phyloP scores from a whole-genome alignment of 805 yeast species.

The Kregervanrija delftensis region DNA sequence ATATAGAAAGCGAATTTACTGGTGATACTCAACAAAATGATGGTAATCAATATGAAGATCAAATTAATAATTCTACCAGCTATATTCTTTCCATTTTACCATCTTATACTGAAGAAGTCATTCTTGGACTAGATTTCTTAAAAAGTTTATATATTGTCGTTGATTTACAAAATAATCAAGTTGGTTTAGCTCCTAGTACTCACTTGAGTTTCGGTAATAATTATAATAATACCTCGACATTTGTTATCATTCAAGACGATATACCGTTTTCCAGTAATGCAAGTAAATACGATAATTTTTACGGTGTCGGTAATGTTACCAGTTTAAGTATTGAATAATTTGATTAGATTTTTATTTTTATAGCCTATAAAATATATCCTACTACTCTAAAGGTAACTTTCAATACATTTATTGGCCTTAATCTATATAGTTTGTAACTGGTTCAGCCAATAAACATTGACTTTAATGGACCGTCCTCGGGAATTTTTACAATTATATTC shows the following conservation, averaged over 20 bases:
- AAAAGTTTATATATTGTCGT: not conserved
- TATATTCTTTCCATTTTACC: slow-evolving; percentile 9
- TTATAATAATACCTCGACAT: too few relatives aligned
- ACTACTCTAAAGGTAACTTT: too few relatives aligned
- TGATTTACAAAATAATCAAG: not conserved
- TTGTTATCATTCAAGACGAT: slow-evolving; percentile 1
- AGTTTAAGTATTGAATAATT: not conserved
- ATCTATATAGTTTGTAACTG: too few relatives aligned
- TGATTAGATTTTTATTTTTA: too few relatives aligned
- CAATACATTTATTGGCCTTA: too few relatives aligned
- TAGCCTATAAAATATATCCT: too few relatives aligned
- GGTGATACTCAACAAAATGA: not conserved
- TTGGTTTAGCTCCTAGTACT: not conserved
- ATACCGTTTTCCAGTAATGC: not conserved
- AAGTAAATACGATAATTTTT: not conserved
- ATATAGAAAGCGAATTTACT: not conserved
- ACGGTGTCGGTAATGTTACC: slow-evolving; percentile 3
- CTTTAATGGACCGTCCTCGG: too few relatives aligned
- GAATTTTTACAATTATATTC: too few relatives aligned
- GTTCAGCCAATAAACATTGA: too few relatives aligned
- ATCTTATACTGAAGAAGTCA: slow-evolving; percentile 3
- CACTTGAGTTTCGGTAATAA: too few relatives aligned
- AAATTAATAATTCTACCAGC: not conserved
- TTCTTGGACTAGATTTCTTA: slow-evolving; percentile 4
- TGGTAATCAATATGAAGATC: not conserved